Evolutionary conservation across 139 green algal species (phyloP).

Genomic region (Asterochloris sp.): DNA sequence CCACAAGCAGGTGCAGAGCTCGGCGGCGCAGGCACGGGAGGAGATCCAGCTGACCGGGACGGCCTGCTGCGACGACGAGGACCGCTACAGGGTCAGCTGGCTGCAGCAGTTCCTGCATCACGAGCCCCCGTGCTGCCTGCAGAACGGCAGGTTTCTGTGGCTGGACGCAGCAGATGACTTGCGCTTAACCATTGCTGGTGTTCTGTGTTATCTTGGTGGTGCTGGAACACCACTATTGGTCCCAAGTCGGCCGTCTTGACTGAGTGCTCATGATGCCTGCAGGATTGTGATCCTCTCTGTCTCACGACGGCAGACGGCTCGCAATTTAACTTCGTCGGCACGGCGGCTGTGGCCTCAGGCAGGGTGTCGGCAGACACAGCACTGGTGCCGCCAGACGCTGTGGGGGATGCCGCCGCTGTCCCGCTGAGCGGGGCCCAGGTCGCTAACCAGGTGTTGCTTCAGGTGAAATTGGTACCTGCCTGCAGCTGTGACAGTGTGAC

Average conservation of each 20-base stretch:
- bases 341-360: slow-evolving; percentile 30
- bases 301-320: slow-evolving; percentile 42
- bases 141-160: too few relatives aligned
- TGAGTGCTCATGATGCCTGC: neutral
- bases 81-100: slow-evolving; percentile 52
- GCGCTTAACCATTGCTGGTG: too few relatives aligned
- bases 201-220: too few relatives aligned
- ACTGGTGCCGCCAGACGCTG: slow-evolving; percentile 32
- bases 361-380: slow-evolving; percentile 21
- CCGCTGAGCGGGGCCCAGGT: slow-evolving; percentile 44
- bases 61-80: slow-evolving; percentile 64
- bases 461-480: too few relatives aligned
- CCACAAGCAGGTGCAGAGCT: slow-evolving; percentile 16
- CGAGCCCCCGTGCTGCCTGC: too few relatives aligned
- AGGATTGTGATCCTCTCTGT: slow-evolving; percentile 50
- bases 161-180: too few relatives aligned
- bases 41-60: slow-evolving; percentile 41
- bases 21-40: slow-evolving; percentile 30
- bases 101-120: too few relatives aligned
- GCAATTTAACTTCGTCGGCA: slow-evolving; percentile 57
- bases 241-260: too few relatives aligned
- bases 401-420: neutral
- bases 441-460: slow-evolving; percentile 70
- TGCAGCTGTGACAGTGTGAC: too few relatives aligned
- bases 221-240: too few relatives aligned